phyloP scores from a whole-genome alignment of 2,329 filamentous ascomycete genomes.

The Exophiala phaeomuriformis region DNA sequence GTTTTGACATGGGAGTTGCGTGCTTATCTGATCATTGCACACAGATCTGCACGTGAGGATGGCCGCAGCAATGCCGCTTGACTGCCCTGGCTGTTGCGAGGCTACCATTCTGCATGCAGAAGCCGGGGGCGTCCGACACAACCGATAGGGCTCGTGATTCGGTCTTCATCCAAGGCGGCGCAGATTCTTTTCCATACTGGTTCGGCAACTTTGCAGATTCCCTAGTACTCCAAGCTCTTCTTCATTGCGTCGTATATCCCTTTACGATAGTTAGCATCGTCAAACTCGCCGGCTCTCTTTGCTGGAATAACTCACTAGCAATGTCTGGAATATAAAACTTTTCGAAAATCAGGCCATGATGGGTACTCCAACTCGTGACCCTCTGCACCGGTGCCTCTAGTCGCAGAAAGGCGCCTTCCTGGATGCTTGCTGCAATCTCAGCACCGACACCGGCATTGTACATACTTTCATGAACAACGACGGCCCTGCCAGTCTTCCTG shows the following conservation, averaged over 20 bases:
- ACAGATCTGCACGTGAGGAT: no score
- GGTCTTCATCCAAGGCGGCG: not conserved
- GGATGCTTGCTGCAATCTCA: constrained; percentile 80
- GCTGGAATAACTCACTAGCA: constrained; percentile 57
- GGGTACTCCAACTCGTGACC: constrained; percentile 84
- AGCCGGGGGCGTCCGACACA: no score
- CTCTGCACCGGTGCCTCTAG: constrained; percentile 79
- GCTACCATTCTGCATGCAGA: no score
- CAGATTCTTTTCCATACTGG: not conserved
- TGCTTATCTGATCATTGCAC: no score
- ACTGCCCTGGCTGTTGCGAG: no score
- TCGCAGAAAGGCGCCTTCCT: constrained; percentile 75
- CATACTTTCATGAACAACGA: constrained; percentile 91
- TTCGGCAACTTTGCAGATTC: not conserved
- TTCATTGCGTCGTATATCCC: constrained; percentile 67
- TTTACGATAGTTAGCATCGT: constrained; percentile 1
- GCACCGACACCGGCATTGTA: constrained; percentile 82
- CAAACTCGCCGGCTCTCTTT: no score
- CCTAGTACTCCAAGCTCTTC: constrained; percentile 57
- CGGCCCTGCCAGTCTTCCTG: constrained; percentile 73
- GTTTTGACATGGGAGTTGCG: no score
- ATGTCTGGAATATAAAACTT: constrained; percentile 78
- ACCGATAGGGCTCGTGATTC: no score
- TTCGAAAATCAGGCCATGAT: constrained; percentile 72
- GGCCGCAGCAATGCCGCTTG: no score